phyloP scores from a whole-genome alignment of 2,329 filamentous ascomycete genomes.

The Pestalotiopsis sp. region DNA sequence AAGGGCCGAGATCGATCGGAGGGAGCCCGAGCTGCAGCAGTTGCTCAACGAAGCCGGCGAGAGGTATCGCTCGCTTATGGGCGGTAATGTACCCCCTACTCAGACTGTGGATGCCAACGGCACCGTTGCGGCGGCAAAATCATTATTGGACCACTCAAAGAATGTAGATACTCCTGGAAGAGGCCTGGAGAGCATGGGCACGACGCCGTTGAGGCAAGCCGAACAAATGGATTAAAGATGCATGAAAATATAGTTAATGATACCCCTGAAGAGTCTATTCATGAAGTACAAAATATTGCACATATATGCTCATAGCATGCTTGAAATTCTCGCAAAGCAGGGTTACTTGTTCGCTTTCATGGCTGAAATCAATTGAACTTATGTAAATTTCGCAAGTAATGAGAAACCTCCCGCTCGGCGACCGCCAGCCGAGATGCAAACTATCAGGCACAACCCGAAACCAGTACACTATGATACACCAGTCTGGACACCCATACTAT shows the following conservation, averaged over 20 bases:
- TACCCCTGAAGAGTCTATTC: conserved; percentile 18
- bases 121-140: conserved; percentile 26
- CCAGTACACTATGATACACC: conserved; percentile 18
- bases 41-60: conserved; percentile 81
- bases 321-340: background rate
- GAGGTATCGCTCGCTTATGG: conserved; percentile 47
- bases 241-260: conserved; percentile 17
- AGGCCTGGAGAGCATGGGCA: conserved; percentile 51
- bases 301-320: background rate
- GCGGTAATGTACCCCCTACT: background rate
- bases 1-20: conserved; percentile 62
- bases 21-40: conserved; percentile 80
- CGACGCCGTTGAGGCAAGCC: conserved; percentile 40
- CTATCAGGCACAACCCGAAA: background rate
- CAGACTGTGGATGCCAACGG: conserved; percentile 3
- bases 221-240: conserved; percentile 31
- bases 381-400: conserved; percentile 5
- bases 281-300: background rate
- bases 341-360: background rate
- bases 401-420: background rate
- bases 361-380: background rate
- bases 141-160: conserved; percentile 28
- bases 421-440: background rate
- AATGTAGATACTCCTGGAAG: conserved; percentile 26
- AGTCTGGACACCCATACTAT: conserved; percentile 6